Conservation (phyloP, 352 stramenopile species). For the Globisporangium sylvaticum region DNA sequence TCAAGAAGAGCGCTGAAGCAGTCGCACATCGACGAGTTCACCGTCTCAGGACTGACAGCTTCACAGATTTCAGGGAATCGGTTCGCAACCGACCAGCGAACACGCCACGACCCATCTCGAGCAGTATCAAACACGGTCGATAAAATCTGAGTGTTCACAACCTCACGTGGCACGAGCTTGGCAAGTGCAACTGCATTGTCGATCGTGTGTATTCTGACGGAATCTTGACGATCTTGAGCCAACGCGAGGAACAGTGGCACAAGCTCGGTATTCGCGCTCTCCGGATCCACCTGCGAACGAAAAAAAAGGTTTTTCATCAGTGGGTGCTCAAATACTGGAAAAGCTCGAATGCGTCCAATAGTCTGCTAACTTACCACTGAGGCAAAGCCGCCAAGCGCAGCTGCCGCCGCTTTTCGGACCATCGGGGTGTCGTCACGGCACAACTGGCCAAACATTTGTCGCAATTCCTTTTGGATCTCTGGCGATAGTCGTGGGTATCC, state of each 20-base stretch:
- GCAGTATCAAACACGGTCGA: slow-evolving; percentile 90
- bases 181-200: slow-evolving; percentile 96
- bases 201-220: slow-evolving; percentile 95
- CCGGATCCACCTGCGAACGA: slow-evolving; percentile 46
- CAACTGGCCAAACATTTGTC: slow-evolving; percentile 90
- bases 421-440: slow-evolving; percentile 97
- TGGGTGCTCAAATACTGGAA: neutral
- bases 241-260: slow-evolving; percentile 83
- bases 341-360: neutral
- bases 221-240: slow-evolving; percentile 93
- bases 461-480: slow-evolving; percentile 78
- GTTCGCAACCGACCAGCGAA: slow-evolving; percentile 97
- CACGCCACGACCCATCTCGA: slow-evolving; percentile 96
- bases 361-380: slow-evolving; percentile 30
- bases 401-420: slow-evolving; percentile 91
- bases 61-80: slow-evolving; percentile 94
- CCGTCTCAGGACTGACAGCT: slow-evolving; percentile 71
- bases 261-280: slow-evolving; percentile 65
- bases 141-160: slow-evolving; percentile 81
- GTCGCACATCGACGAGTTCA: slow-evolving; percentile 72
- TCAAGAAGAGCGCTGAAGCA: slow-evolving; percentile 94
- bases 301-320: neutral
- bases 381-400: slow-evolving; percentile 88
- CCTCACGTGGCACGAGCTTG: slow-evolving; percentile 65
- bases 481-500: slow-evolving; percentile 52